Base-by-base conservation (phyloP, 108 stramenopile genomes). In the Cylindrotheca closterium region DNA sequence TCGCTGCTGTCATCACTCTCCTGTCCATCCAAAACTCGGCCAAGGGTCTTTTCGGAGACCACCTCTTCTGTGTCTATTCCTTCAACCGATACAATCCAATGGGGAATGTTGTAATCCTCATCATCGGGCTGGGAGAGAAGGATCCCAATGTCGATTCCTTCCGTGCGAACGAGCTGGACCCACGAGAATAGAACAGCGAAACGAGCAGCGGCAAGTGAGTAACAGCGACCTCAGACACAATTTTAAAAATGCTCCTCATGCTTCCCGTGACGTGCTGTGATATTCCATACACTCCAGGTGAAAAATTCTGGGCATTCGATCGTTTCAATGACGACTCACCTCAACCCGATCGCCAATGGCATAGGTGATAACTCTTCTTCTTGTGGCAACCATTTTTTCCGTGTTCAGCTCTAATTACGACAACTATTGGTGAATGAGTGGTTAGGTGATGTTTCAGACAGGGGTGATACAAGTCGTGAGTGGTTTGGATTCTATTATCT, bases 31-130 rank as follows among this genome's bases (percentile, higher is more conserved):
- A 71, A 24, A 12, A 71, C 46, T n/a, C 61, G 32, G n/a, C 70
- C 70, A 18, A 71, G 26, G 7, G 26, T 22, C 30, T 71, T 61
- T 25, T 71, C 70, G 7, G 60, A 51, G 3, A 71, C 47, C 3
- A 59, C 61, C 23, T 71, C 57, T 32, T 71, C 70, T 21, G 61
- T 60, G 12, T 48, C 37, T 19, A 31, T 29, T n/a, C 61, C 70
- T 22, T 62, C 70, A 8, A 61, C 56, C 15, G 60, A 63, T 3
- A 71, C 70, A 18, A 71, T 30, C 70, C 70, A 71, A 47, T 63
- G 57, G 8, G 48, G 28, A 4, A 27, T 37, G 2, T 55, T 30
- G 27, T 12, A 4, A 29, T 55, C 46, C 12, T 60, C 49, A 15
- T 55, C 64, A 7, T 71, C 60, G n/a, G 46, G 60, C 37, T 48